These are phyloP conservation scores for Cystofilobasidium capitatum DNA, from an alignment of 768 basidiomycete species.

Conservation along the genomic window DNA sequence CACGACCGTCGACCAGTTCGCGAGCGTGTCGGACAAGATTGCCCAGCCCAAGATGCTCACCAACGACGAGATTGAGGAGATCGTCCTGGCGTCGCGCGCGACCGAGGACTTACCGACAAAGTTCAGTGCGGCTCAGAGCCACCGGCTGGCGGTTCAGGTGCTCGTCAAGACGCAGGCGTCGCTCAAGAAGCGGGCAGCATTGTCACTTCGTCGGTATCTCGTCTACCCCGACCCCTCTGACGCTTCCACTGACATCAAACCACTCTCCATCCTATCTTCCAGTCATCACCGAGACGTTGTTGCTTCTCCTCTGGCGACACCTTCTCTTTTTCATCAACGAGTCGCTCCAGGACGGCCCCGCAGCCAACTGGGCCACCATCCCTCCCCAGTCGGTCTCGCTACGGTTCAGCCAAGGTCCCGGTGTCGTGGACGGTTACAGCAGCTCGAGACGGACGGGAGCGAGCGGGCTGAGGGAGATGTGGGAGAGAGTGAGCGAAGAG, in stretches of 20 bases:
- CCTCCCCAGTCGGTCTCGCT: constrained; percentile 23
- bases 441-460: constrained; percentile 20
- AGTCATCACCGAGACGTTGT: constrained; percentile 67
- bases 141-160: not conserved
- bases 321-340: constrained; percentile 51
- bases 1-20: constrained; percentile 40
- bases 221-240: not conserved
- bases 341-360: constrained; percentile 31
- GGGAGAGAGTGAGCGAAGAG: constrained; percentile 49
- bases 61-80: constrained; percentile 63
- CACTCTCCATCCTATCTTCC: constrained; percentile 6
- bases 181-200: not conserved
- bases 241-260: not conserved
- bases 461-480: constrained; percentile 49
- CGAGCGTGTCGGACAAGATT: constrained; percentile 60
- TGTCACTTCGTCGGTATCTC: not conserved
- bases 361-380: constrained; percentile 29
- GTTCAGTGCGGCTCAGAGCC: constrained; percentile 11
- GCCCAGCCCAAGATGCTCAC: constrained; percentile 60
- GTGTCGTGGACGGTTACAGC: not conserved
- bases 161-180: constrained; percentile 40
- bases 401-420: constrained; percentile 22
- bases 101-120: constrained; percentile 9
- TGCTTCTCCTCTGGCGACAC: constrained; percentile 74
- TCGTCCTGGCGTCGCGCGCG: constrained; percentile 36